Conservation (phyloP, 139 green algal genomes). For the Trebouxia sp. region DNA sequence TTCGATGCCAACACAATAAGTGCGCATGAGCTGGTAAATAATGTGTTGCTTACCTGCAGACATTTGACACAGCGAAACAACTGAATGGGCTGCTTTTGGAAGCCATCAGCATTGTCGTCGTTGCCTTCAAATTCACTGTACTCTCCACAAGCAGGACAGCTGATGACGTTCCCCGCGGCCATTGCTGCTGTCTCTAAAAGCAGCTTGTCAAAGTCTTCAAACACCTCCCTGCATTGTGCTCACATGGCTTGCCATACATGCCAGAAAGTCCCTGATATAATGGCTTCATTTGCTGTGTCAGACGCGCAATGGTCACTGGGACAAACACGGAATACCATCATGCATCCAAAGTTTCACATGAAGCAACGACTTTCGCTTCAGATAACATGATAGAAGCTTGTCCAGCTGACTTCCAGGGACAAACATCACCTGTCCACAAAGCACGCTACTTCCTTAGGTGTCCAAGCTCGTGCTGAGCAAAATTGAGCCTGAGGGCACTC, state of each 20-base stretch:
- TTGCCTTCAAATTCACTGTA: neutral
- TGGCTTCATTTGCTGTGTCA: too few species aligned
- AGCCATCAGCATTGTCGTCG: neutral
- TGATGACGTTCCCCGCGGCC: neutral
- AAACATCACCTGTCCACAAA: constrained; percentile 13
- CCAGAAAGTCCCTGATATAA: too few species aligned
- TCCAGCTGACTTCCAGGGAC: too few species aligned
- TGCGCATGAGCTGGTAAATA: too few species aligned
- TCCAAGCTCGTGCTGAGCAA: neutral
- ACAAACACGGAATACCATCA: too few species aligned
- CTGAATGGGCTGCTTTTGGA: neutral
- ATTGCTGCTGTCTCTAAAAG: neutral
- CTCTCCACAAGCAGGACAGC: neutral
- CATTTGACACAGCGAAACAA: constrained; percentile 3
- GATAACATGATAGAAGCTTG: too few species aligned
- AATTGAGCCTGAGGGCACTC: neutral
- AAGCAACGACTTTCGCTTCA: too few species aligned
- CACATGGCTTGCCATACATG: too few species aligned
- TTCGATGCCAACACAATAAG: too few species aligned
- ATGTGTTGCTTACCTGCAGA: too few species aligned
- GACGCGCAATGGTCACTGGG: too few species aligned
- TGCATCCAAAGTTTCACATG: too few species aligned
- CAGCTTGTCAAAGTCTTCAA: neutral
- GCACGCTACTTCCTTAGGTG: neutral
- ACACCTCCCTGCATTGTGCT: neutral